Evolutionary conservation across 2,329 filamentous ascomycete genomes (phyloP), one percentile per base, ranked within the genome.

Genomic region (Dactylellina leptospora): DNA sequence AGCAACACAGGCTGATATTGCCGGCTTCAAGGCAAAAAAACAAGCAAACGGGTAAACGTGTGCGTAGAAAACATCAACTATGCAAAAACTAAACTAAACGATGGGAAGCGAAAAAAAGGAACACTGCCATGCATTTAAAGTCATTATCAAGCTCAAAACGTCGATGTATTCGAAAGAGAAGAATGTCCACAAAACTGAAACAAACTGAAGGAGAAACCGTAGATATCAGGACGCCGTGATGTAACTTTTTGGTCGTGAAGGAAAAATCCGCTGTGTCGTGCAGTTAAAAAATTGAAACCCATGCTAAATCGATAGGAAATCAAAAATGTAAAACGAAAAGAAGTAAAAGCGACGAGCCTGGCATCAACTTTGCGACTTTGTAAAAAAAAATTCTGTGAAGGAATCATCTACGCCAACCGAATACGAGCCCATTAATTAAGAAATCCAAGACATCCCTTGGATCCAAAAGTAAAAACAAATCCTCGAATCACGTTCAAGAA

Each of bases 401-500:
- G 62, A 55, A 72, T 72, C 54, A 72, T 63, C 48, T 72, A 54
- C 68, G 59, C 68, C 68, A 72, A 71, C 68, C 68, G 59, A 64
- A 58, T 45, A 48, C 64, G 59, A 72, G 53, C 51, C 58, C 68
- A 6, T 33, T 6, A 33, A 33, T 6, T 6, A 22, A 27, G 16
- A 51, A 58, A 58, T 27, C 42, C 54, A 45, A 47, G 11, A 20
- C 16, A 33, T 20, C 40, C 9, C 22, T 59, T 68, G 45, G n/a
- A 25, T 53, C 11, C 27, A 33, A 40, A 40, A 40, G 18, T 40
- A 18, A 45, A 10, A 10, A 42, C 54, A 51, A 44, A 45, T 71
- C 68, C 68, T 16, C 68, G 38, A 50, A 56, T 23, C 53, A 50
- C 50, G 68, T 72, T 72, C 59, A 38, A 42, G 59, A 72, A 72